Evolutionary conservation across 1,284 basidiomycete genomes (phyloP).

Genomic region (Ganoderma sinense): DNA sequence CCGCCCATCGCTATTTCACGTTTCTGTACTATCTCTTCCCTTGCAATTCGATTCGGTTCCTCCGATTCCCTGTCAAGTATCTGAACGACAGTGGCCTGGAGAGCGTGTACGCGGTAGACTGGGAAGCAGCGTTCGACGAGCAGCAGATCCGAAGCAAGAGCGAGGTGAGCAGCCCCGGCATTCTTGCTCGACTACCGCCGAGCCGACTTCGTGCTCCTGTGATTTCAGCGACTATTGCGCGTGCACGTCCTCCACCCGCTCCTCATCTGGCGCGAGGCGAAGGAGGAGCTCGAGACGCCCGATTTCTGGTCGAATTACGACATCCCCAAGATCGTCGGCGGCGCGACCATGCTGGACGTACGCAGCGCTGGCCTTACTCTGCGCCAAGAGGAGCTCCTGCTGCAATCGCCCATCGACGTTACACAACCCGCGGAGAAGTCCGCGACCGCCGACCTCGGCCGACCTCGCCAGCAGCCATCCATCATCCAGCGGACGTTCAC

Average conservation of each 20-base stretch:
- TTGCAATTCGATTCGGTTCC: constrained; percentile 80
- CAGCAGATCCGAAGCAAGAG: constrained; percentile 73
- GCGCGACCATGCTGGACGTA: constrained; percentile 75
- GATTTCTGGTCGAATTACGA: constrained; percentile 75
- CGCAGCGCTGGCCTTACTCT: constrained; percentile 55
- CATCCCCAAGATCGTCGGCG: constrained; percentile 72
- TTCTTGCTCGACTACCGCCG: not conserved
- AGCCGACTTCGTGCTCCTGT: constrained; percentile 9
- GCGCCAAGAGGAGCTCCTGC: constrained; percentile 17
- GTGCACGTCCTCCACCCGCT: constrained; percentile 78
- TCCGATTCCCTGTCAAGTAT: constrained; percentile 72
- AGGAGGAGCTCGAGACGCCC: constrained; percentile 67
- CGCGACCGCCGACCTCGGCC: not conserved
- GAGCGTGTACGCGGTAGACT: constrained; percentile 66
- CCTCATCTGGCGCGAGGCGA: constrained; percentile 70
- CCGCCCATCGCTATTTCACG: constrained; percentile 73
- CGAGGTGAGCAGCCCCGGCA: constrained; percentile 53
- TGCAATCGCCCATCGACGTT: not conserved
- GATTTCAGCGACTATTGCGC: constrained; percentile 69
- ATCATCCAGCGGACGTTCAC: not conserved
- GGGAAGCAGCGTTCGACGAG: constrained; percentile 75
- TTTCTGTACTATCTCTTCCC: constrained; percentile 90
- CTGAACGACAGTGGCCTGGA: constrained; percentile 56
- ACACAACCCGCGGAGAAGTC: not conserved
- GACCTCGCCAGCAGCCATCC: constrained; percentile 11